phyloP scores from a whole-genome alignment of 2,329 filamentous ascomycete species.

The Penicillium janthinellum region DNA sequence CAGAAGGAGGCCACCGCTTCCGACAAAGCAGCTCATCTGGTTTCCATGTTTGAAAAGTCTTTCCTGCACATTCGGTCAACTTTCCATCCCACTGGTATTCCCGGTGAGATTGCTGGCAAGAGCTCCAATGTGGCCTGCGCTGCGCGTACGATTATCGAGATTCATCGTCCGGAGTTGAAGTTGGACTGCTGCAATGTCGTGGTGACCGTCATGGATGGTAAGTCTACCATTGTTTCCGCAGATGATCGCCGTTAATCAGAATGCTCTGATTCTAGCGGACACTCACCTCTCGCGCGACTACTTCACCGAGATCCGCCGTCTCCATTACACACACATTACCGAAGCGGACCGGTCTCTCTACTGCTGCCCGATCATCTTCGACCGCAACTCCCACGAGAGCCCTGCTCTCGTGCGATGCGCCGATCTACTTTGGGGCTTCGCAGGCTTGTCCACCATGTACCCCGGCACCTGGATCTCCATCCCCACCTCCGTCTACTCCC shows the following conservation, averaged over 20 bases:
- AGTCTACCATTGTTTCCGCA: constrained; percentile 25
- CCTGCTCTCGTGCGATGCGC: constrained; percentile 70
- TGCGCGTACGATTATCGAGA: constrained; percentile 44
- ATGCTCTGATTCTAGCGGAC: constrained; percentile 25
- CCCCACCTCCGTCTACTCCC: constrained; percentile 73
- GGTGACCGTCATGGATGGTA: constrained; percentile 73
- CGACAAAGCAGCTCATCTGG: constrained; percentile 63
- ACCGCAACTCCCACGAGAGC: constrained; percentile 70
- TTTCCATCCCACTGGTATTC: constrained; percentile 66
- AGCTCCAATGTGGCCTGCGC: constrained; percentile 75
- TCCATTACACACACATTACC: constrained; percentile 57
- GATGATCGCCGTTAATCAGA: too few species aligned
- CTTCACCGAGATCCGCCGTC: constrained; percentile 64
- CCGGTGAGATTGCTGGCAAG: constrained; percentile 70
- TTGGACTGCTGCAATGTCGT: constrained; percentile 60
- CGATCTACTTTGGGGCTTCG: constrained; percentile 71
- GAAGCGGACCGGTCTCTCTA: constrained; percentile 60
- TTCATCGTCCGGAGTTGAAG: constrained; percentile 24
- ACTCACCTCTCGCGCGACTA: constrained; percentile 70
- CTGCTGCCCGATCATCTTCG: constrained; percentile 71
- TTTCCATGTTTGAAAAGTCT: constrained; percentile 64
- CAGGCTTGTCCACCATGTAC: constrained; percentile 70
- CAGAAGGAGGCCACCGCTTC: constrained; percentile 64
- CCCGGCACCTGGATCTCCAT: constrained; percentile 65
- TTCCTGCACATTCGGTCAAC: constrained; percentile 70